Conservation (phyloP, 2,329 filamentous ascomycete species). For the Cladophialophora bantiana region DNA sequence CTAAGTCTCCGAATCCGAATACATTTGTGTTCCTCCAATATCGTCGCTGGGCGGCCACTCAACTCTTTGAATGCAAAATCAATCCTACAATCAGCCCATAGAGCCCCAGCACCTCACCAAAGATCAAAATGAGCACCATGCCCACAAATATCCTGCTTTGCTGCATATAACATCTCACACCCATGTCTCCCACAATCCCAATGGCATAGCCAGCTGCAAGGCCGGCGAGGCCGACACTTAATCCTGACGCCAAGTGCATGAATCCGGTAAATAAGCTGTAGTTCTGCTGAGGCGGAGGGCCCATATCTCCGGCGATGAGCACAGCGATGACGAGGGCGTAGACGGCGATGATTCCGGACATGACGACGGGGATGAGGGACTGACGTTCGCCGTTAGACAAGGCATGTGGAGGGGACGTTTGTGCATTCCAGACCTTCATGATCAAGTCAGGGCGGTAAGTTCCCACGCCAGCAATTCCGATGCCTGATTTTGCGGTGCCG, state of each 20-base stretch:
- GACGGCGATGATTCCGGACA: conserved; percentile 99
- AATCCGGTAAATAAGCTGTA: conserved; percentile 92
- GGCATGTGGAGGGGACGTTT: neutral
- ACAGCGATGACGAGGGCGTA: conserved; percentile 97
- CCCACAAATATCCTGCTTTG: conserved; percentile 96
- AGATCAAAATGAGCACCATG: conserved; percentile 98
- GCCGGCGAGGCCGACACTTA: conserved; percentile 90
- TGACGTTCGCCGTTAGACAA: conserved; percentile 37
- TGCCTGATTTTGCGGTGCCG: conserved; percentile 72
- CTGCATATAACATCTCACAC: conserved; percentile 93
- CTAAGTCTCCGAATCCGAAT: neutral
- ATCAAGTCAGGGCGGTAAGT: conserved; percentile 71
- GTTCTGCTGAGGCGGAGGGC: conserved; percentile 68
- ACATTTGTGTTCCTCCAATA: neutral
- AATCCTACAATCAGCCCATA: conserved; percentile 95
- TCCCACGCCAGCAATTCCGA: conserved; percentile 71
- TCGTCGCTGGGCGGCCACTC: conserved; percentile 41
- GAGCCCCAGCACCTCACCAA: conserved; percentile 93
- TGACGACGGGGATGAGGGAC: conserved; percentile 68
- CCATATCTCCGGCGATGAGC: conserved; percentile 89
- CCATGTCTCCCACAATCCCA: conserved; percentile 90
- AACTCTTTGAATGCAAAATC: conserved; percentile 88
- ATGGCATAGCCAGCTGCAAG: conserved; percentile 96
- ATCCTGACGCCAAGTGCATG: conserved; percentile 88
- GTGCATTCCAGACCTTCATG: conserved; percentile 63